Percentiles rank a stretch among this genome's conserved stretches.
phyloP scores from a whole-genome alignment of 78 protist genomes.

The Guillardia theta region DNA sequence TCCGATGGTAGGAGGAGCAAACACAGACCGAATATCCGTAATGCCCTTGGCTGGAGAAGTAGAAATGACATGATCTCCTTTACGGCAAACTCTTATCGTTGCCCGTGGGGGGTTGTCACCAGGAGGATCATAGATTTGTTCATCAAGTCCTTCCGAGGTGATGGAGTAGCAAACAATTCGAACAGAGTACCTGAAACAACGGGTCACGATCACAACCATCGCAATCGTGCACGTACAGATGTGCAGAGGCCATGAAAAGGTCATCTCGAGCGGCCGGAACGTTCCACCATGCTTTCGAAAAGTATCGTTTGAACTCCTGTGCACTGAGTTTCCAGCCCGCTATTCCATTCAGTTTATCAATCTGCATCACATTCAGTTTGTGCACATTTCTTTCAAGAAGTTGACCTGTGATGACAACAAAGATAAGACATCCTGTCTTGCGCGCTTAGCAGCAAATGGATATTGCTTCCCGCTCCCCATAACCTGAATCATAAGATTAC shows the following conservation, averaged over 20 bases:
- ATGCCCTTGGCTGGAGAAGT: no score
- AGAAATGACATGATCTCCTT: no score
- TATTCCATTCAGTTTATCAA: neutral
- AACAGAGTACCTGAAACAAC: neutral
- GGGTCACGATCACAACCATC: neutral
- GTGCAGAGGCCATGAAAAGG: conserved; percentile 9
- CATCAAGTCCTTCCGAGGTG: neutral
- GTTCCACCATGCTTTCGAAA: neutral
- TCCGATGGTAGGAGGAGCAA: no score
- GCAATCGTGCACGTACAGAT: neutral
- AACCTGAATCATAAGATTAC: neutral
- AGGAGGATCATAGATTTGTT: neutral
- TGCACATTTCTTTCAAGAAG: no score
- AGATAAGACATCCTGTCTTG: neutral
- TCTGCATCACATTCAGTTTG: no score
- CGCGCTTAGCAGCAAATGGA: conserved; percentile 24
- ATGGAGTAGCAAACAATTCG: neutral
- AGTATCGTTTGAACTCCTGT: neutral
- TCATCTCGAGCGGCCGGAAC: neutral
- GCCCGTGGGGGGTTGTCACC: no score
- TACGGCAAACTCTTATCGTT: no score
- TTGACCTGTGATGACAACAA: neutral
- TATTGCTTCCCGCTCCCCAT: neutral
- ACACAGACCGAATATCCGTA: no score
- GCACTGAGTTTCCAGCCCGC: neutral